Evolutionary conservation across 768 basidiomycete species (phyloP).

Genomic region (Panaeolus cyanescens): DNA sequence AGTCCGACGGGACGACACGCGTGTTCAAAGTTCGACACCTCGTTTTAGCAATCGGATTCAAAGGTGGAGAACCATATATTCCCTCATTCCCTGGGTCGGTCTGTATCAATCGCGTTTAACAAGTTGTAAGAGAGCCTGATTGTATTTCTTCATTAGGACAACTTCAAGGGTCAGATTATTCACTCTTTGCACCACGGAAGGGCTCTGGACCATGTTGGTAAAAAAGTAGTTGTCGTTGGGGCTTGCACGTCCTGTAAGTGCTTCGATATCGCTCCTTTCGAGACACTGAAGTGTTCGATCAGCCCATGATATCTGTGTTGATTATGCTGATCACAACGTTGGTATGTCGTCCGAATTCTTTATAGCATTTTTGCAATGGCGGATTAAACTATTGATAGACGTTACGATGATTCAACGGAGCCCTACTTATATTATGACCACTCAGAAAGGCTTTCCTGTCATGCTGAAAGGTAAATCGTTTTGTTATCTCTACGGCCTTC

Average conservation of each 20-base stretch:
- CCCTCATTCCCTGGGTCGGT: constrained; percentile 52
- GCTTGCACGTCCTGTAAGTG: constrained; percentile 56
- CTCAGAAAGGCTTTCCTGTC: constrained; percentile 37
- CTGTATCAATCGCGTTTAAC: not conserved
- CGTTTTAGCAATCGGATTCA: constrained; percentile 56
- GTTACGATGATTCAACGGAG: constrained; percentile 63
- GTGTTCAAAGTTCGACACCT: constrained; percentile 48
- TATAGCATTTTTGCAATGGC: too few species aligned
- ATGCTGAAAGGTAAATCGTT: constrained; percentile 23
- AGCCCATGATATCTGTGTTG: constrained; percentile 49
- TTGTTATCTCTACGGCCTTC: too few species aligned
- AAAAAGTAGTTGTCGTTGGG: constrained; percentile 73
- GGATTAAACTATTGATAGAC: constrained; percentile 42
- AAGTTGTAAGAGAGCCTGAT: too few species aligned
- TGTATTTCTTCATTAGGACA: constrained; percentile 34
- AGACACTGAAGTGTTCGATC: not conserved
- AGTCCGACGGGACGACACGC: constrained; percentile 34
- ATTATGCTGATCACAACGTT: constrained; percentile 47
- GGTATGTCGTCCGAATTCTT: constrained; percentile 18
- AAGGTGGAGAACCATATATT: constrained; percentile 43
- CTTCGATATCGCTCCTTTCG: constrained; percentile 23
- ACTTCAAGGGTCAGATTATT: constrained; percentile 61
- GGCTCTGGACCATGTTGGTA: constrained; percentile 61
- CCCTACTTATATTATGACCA: constrained; percentile 57
- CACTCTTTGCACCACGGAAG: constrained; percentile 60